phyloP scores from a whole-genome alignment of 2,329 filamentous ascomycete genomes.

The Cordyceps cateniannulata region DNA sequence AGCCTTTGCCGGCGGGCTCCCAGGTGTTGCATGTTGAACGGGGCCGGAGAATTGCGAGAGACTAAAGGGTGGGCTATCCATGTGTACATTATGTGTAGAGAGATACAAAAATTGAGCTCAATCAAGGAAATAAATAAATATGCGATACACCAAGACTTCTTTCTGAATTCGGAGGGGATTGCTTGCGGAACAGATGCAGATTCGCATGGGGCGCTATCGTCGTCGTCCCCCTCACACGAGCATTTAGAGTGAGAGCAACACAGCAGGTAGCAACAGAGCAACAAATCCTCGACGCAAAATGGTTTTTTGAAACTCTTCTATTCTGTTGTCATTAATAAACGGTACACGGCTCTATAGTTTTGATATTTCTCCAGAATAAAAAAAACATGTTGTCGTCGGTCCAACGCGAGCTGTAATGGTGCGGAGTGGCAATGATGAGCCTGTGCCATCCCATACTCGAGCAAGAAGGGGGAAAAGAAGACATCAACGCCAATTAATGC shows the following conservation, averaged over 20 bases:
- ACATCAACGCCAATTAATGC: constrained; percentile 45
- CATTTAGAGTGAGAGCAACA: too few relatives aligned
- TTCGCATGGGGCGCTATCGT: too few relatives aligned
- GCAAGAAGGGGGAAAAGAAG: not conserved
- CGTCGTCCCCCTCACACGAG: too few relatives aligned
- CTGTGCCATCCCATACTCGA: not conserved
- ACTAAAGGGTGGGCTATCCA: not conserved
- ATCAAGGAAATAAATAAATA: not conserved
- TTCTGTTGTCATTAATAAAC: constrained; percentile 2
- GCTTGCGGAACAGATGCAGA: too few relatives aligned
- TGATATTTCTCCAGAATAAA: not conserved
- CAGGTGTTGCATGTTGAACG: not conserved
- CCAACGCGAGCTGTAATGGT: not conserved
- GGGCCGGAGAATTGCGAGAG: not conserved
- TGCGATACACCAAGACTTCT: not conserved
- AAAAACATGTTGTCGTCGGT: not conserved
- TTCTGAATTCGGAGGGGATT: too few relatives aligned
- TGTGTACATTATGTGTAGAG: not conserved
- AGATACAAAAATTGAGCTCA: not conserved
- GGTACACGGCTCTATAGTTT: constrained; percentile 8
- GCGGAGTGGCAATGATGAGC: not conserved
- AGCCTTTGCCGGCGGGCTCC: too few relatives aligned
- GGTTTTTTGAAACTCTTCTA: not conserved
- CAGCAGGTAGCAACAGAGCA: not conserved
- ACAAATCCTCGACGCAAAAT: not conserved